phyloP scores from a whole-genome alignment of 805 yeast genomes.

The Lipomyces chichibuensis region DNA sequence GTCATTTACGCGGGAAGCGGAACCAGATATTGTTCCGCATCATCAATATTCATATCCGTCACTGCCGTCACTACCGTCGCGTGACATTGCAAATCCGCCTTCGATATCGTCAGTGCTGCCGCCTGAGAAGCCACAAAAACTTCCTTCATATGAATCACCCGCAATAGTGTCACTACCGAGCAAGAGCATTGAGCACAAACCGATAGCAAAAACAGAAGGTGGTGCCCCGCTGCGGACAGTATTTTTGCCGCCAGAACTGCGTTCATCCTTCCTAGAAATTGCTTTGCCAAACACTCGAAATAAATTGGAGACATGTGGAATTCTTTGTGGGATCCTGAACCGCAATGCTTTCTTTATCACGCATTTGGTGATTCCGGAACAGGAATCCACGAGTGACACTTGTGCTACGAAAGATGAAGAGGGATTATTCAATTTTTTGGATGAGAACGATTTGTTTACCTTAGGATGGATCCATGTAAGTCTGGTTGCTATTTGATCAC shows the following conservation, averaged over 20 bases:
- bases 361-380: constrained; percentile 63
- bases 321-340: constrained; percentile 63
- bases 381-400: constrained; percentile 63
- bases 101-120: not conserved
- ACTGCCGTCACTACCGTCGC: constrained; percentile 14
- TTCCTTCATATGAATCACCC: constrained; percentile 9
- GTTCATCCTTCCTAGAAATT: constrained; percentile 50
- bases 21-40: not conserved
- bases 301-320: constrained; percentile 67
- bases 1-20: no score
- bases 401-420: constrained; percentile 67
- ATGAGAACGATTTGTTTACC: constrained; percentile 59
- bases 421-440: constrained; percentile 58
- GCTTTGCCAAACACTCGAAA: constrained; percentile 55
- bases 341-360: constrained; percentile 67
- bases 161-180: constrained; percentile 10
- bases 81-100: not conserved
- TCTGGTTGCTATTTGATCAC: not conserved
- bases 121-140: constrained; percentile 9
- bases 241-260: constrained; percentile 54
- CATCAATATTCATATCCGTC: constrained; percentile 9
- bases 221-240: constrained; percentile 58
- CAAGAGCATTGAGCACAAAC: constrained; percentile 27
- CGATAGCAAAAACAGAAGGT: constrained; percentile 54
- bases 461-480: constrained; percentile 66